Base-by-base conservation (phyloP, 768 basidiomycete species). In the Pulveroboletus sp. region DNA sequence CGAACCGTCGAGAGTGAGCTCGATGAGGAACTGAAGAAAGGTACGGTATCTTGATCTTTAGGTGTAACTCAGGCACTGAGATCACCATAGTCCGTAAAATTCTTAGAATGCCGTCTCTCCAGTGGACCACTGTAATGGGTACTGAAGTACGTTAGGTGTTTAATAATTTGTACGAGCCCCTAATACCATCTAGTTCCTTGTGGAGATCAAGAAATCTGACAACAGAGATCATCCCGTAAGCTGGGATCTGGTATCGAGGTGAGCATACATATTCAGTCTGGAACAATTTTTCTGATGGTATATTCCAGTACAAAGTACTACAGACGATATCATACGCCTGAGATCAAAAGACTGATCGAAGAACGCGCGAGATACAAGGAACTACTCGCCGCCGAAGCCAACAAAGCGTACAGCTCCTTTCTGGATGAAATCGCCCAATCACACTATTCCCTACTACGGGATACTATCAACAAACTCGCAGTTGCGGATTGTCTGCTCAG, bases 401-500 rank as follows among this genome's bases (percentile, higher is more conserved):
- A 79, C 46, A 73, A 71, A 23, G 87, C 89, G 0, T 92, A 82
- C 60, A 72, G 72, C 16, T 63, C 73, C 8, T 93, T 93, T 60
- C 76, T 93, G 36, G 62, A 69, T 27, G 84, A 91, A 48, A 89
- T 94, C 26, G 69, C 81, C 9, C 64, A 72, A 27, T 77, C 82
- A 14, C 73, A 86, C 56, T 94, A 95, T 59, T 78, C 75, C 5
- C 55, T 84, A 8, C 70, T 97, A 49, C 80, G 93, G 10, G 78
- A 86, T 52, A 83, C 78, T 6, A 83, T 93, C 19, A 82, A 87
- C 58, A 85, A 89, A 54, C 74, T 99, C 24, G 92, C 92, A 1
- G 77, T 74, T 2, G 85, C 86, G 22, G 93, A 99, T 69, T 96
- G 94, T 63, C 71, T 99, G 52, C 71, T 86, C 49, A 91, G 90